Percentiles rank a stretch among this genome's conserved stretches.
Conservation (phyloP, 805 yeast genomes). For the Cyberlindnera saturnus region DNA sequence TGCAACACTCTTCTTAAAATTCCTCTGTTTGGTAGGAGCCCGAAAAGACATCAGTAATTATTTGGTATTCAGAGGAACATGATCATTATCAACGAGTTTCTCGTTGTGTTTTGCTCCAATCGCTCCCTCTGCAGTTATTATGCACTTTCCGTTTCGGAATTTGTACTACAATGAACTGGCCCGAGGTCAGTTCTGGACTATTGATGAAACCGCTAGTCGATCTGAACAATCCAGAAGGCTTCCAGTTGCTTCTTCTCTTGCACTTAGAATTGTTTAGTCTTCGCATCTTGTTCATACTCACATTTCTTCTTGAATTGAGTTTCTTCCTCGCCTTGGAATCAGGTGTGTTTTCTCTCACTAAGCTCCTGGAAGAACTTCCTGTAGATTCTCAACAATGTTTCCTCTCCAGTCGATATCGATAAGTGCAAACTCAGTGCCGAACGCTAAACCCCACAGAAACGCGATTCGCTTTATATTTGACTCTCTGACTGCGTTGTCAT, state of each 20-base stretch:
- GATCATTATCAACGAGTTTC: slow-evolving; percentile 26
- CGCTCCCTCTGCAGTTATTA: slow-evolving; percentile 77
- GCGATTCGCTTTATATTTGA: slow-evolving; percentile 56
- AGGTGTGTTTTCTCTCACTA: slow-evolving; percentile 48
- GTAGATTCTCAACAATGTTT: slow-evolving; percentile 36
- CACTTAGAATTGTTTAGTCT: slow-evolving; percentile 52
- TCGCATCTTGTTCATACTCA: slow-evolving; percentile 50
- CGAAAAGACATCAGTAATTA: slow-evolving; percentile 6
- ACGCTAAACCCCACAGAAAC: slow-evolving; percentile 74
- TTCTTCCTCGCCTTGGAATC: slow-evolving; percentile 46
- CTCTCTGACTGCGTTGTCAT: slow-evolving; percentile 58
- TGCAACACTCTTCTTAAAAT: slow-evolving; percentile 1
- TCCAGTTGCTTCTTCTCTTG: slow-evolving; percentile 42
- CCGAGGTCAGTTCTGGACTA: slow-evolving; percentile 27
- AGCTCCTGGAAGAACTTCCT: slow-evolving; percentile 49
- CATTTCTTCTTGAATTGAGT: slow-evolving; percentile 54
- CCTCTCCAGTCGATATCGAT: slow-evolving; percentile 81
- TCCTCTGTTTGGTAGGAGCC: not conserved
- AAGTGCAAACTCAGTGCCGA: slow-evolving; percentile 78
- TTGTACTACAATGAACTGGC: too few species aligned
- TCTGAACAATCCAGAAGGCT: slow-evolving; percentile 27
- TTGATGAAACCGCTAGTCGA: slow-evolving; percentile 7
- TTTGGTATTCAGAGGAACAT: slow-evolving; percentile 19
- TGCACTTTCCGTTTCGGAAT: too few species aligned
- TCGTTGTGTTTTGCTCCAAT: slow-evolving; percentile 24